Evolutionary conservation across 805 yeast genomes (phyloP).

Genomic region (Wickerhamomyces bisporus): DNA sequence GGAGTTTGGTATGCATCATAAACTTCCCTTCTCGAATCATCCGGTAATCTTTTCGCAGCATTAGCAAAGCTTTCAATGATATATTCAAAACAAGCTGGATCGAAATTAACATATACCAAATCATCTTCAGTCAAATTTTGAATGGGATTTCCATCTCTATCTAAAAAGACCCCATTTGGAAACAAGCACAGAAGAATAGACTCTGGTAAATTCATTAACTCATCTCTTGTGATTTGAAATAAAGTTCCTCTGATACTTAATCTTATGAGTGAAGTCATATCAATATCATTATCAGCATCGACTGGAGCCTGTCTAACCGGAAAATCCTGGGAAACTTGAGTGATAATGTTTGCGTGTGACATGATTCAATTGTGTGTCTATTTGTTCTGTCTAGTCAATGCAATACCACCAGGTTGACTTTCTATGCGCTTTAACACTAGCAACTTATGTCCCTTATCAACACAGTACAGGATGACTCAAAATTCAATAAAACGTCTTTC

Average conservation of each 20-base stretch:
- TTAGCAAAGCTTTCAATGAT: slow-evolving; percentile 65
- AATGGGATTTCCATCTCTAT: slow-evolving; percentile 69
- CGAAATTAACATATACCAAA: slow-evolving; percentile 76
- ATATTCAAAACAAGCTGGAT: slow-evolving; percentile 82
- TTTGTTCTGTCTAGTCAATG: background rate
- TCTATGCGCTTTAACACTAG: too few relatives aligned
- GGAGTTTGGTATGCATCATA: slow-evolving; percentile 34
- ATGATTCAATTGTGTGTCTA: slow-evolving; percentile 5
- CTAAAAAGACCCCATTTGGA: slow-evolving; percentile 87
- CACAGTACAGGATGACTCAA: too few relatives aligned
- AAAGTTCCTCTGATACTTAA: slow-evolving; percentile 70
- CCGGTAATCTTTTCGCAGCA: slow-evolving; percentile 57
- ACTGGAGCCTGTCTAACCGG: slow-evolving; percentile 11
- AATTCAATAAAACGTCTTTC: too few relatives aligned
- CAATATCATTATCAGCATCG: slow-evolving; percentile 24
- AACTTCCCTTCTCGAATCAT: slow-evolving; percentile 33
- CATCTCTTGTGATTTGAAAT: slow-evolving; percentile 80
- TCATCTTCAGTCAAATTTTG: slow-evolving; percentile 76
- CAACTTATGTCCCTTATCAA: too few relatives aligned
- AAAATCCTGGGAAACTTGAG: slow-evolving; percentile 58
- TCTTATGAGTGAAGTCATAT: slow-evolving; percentile 60
- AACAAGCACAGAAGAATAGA: slow-evolving; percentile 78
- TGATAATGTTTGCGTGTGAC: slow-evolving; percentile 43
- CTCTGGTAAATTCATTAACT: slow-evolving; percentile 88
- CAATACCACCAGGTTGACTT: background rate